Conservation (phyloP, 257 asterid genomes). For the Linderniella brevidens region DNA sequence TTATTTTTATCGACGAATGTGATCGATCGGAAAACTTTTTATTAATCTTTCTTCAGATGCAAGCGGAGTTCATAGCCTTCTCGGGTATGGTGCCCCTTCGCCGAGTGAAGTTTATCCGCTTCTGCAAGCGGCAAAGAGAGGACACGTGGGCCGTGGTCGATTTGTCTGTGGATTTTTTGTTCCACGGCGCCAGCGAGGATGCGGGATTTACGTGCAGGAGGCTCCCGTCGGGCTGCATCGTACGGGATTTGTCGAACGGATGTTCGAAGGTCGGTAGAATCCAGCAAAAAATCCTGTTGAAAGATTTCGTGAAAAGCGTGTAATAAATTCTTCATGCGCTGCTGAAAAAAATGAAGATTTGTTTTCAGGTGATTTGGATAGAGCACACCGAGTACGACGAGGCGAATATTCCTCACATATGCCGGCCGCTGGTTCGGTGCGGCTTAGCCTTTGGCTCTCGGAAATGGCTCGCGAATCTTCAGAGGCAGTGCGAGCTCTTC, state of each 20-base stretch:
- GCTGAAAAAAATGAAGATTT: no score
- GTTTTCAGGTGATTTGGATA: constrained; percentile 61
- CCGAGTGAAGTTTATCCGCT: constrained; percentile 51
- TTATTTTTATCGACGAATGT: no score
- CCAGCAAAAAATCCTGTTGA: background rate
- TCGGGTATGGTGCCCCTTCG: constrained; percentile 61
- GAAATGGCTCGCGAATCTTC: constrained; percentile 58
- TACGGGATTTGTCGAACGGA: constrained; percentile 59
- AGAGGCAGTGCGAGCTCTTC: constrained; percentile 44
- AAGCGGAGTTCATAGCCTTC: constrained; percentile 65
- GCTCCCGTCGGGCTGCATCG: constrained; percentile 80
- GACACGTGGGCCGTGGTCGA: constrained; percentile 84
- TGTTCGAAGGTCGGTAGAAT: constrained; percentile 40
- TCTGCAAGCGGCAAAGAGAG: constrained; percentile 65
- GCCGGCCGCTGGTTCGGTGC: constrained; percentile 45
- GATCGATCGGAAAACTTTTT: no score
- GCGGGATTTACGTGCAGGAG: constrained; percentile 36
- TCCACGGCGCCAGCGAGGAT: constrained; percentile 15
- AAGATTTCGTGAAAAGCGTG: no score
- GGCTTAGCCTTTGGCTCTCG: constrained; percentile 76
- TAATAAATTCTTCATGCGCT: no score
- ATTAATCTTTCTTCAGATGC: constrained; percentile 27
- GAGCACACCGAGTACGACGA: constrained; percentile 71
- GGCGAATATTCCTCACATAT: constrained; percentile 28
- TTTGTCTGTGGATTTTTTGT: constrained; percentile 39